Conservation (phyloP, 139 green algal species). For the Limnomonas spitsbergensis region DNA sequence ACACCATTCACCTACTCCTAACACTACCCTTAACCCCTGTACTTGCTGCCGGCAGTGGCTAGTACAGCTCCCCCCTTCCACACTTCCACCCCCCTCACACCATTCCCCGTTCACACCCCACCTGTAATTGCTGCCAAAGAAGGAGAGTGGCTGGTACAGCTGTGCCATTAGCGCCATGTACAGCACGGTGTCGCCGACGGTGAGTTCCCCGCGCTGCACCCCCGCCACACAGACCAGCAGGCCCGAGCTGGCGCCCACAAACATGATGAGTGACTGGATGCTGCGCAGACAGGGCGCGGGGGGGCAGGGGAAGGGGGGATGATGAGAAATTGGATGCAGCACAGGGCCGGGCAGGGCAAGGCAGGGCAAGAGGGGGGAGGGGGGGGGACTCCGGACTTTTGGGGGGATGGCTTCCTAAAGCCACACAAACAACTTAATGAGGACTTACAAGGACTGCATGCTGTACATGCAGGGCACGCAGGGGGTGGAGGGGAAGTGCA, state of each 20-base stretch:
- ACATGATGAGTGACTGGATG: constrained; percentile 79
- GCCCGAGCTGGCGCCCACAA: constrained; percentile 35
- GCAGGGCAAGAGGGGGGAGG: neutral
- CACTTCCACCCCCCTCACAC: no score
- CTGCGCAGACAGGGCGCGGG: constrained; percentile 6
- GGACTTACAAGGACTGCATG: constrained; percentile 63
- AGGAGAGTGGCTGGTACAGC: constrained; percentile 86
- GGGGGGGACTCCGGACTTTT: no score
- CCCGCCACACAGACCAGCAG: constrained; percentile 16
- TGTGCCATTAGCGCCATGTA: constrained; percentile 83
- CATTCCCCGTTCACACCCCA: no score
- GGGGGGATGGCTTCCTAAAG: neutral
- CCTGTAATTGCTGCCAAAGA: constrained; percentile 79
- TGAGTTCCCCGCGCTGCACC: constrained; percentile 48
- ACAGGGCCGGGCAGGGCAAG: neutral
- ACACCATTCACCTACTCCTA: no score
- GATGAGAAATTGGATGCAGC: neutral
- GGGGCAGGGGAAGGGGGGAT: neutral
- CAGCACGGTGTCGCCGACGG: constrained; percentile 81
- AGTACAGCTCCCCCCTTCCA: no score
- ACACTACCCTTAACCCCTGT: no score
- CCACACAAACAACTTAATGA: no score
- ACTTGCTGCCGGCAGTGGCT: no score
- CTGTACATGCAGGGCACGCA: neutral
- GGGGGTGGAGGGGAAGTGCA: neutral